Conservation (phyloP, 208 protist genomes). For the Naegleria fowleri region DNA sequence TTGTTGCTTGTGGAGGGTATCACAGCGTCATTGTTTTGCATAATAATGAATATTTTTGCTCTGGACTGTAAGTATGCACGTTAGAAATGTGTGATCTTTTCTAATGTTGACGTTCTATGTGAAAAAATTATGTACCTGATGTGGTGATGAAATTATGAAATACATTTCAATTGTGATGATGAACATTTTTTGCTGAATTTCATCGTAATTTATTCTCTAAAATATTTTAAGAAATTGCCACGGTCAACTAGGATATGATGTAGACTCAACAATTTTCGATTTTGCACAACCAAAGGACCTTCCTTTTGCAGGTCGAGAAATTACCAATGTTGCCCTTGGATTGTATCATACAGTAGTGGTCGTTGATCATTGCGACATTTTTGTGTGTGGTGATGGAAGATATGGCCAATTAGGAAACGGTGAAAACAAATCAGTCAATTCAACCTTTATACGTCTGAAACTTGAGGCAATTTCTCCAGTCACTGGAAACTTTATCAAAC, state of each 20-base stretch:
- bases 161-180: too few relatives aligned
- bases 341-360: slow-evolving; percentile 14
- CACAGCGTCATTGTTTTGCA: background rate
- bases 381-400: background rate
- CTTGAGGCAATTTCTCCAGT: background rate
- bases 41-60: background rate
- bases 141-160: too few relatives aligned
- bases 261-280: background rate
- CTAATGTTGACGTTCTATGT: too few relatives aligned
- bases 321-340: background rate
- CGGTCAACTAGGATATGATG: background rate
- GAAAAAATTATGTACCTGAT: too few relatives aligned
- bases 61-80: background rate
- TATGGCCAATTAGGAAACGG: background rate
- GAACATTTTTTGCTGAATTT: too few relatives aligned
- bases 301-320: background rate
- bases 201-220: background rate
- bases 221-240: background rate
- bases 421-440: slow-evolving; percentile 6
- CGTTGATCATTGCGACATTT: background rate
- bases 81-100: too few relatives aligned
- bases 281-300: background rate
- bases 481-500: background rate
- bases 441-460: background rate
- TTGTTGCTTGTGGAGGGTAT: background rate